These are phyloP conservation scores for Clarireedia homoeocarpa DNA, from an alignment of 2,329 filamentous ascomycete genomes.

Conservation along the genomic window DNA sequence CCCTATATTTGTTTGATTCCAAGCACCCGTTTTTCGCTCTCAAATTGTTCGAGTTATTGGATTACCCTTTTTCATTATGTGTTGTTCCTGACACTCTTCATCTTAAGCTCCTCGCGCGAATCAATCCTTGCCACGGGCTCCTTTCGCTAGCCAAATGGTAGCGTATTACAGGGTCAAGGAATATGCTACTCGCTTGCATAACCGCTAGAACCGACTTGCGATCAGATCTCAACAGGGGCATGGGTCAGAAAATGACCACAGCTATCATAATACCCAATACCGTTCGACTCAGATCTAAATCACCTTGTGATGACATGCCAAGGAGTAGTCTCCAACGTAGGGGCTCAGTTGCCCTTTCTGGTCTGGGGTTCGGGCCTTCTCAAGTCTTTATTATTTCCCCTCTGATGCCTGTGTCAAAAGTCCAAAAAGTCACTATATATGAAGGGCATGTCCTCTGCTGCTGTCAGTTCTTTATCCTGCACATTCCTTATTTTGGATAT, in stretches of 20 bases:
- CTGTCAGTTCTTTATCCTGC: background rate
- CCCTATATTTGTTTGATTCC: background rate
- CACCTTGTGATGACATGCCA: constrained; percentile 6
- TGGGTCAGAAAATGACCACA: background rate
- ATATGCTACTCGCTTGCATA: background rate
- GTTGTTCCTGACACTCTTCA: background rate
- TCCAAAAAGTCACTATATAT: background rate
- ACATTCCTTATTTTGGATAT: background rate
- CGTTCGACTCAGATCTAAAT: background rate
- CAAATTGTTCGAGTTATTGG: background rate
- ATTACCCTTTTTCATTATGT: background rate
- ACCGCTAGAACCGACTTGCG: background rate
- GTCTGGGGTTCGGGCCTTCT: constrained; percentile 3
- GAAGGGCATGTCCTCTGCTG: background rate
- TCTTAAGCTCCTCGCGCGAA: background rate
- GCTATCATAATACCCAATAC: background rate
- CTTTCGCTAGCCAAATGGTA: background rate
- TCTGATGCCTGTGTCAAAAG: background rate
- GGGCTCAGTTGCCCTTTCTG: background rate
- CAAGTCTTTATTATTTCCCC: background rate
- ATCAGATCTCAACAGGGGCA: constrained; percentile 2
- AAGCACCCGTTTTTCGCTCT: background rate
- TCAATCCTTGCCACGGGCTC: constrained; percentile 1
- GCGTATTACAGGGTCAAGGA: constrained; percentile 1
- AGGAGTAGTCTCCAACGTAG: background rate